Evolutionary conservation across 2,329 filamentous ascomycete genomes (phyloP), one percentile per base, ranked within the genome.

Genomic region (Chrysoporthe cubensis): DNA sequence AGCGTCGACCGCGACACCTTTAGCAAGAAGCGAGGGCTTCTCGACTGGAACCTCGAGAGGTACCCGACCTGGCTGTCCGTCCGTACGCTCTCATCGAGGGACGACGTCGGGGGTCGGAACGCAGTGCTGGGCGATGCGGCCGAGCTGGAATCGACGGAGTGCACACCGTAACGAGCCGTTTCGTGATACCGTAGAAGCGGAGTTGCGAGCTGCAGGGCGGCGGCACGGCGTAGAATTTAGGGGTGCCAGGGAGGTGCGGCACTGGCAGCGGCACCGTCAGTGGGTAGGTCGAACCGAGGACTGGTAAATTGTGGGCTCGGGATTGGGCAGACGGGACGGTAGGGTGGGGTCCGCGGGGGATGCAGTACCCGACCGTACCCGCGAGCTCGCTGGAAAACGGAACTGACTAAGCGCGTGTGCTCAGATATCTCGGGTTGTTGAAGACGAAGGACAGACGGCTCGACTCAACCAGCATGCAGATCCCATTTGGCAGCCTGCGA

Each of bases 111-210:
- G 18, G 54, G 34, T 57, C 54, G 54, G 34, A 57, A 5, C 54
- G 37, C 34, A 40, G 16, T 26, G 32, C 21, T 52, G 50, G 50
- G 50, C 13, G 26, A 57, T 21, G 54, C 32, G n/a, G 54, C 54
- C 54, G 40, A 40, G 14, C 54, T 40, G 14, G 59, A 21, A 46
- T 61, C 43, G 59, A 34, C 59, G 59, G 59, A 48, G 59, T 37
- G 21, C 59, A 46, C 57, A 44, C 57, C 42, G 57, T 37, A 57
- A 57, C 54, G 54, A 57, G 14, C 67, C 67, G 67, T 69, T 69
- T 69, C 60, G 61, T 69, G 65, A 62, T 61, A 67, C 67, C 67
- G 67, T 59, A 59, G 64, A 62, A 60, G 43, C 64, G 58, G 58
- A 44, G 48, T 54, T 42, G 66, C 66, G 42, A 21, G 11, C 26